phyloP scores from a whole-genome alignment of 306 rosid genomes.

The Inga laurina region DNA sequence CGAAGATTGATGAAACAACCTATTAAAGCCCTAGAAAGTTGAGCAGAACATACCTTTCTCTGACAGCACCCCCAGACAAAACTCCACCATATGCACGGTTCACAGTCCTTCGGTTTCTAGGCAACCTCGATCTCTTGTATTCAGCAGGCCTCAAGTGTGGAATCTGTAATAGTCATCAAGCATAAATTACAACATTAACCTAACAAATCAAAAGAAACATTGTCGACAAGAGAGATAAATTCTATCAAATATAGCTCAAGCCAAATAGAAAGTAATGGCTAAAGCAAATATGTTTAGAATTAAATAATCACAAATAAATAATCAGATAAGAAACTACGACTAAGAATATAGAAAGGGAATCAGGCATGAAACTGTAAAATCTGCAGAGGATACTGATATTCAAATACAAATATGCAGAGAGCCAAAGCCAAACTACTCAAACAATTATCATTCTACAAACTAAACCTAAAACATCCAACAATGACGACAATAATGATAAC shows the following conservation, averaged over 20 bases:
- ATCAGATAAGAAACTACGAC: background rate
- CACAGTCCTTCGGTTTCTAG: slow-evolving; percentile 77
- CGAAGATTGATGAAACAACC: background rate
- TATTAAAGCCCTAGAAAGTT: background rate
- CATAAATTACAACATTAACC: background rate
- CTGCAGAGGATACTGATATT: background rate
- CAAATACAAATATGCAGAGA: background rate
- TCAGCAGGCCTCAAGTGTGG: slow-evolving; percentile 80
- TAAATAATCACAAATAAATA: background rate
- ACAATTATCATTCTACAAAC: background rate
- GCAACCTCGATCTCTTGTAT: slow-evolving; percentile 71
- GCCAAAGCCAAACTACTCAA: background rate
- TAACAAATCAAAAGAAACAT: background rate
- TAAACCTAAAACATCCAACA: background rate
- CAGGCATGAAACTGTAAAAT: background rate
- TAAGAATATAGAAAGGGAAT: background rate
- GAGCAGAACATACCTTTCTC: slow-evolving; percentile 65
- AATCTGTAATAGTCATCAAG: slow-evolving; percentile 47
- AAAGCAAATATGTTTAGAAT: background rate
- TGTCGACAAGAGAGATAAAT: background rate
- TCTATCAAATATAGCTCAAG: background rate
- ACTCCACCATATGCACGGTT: slow-evolving; percentile 81
- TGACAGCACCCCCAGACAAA: slow-evolving; percentile 71
- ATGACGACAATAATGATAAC: no score
- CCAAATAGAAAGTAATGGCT: background rate